A percentile compares a stretch with the other conserved stretches of the same genome.
Evolutionary conservation across 2,329 filamentous ascomycete species (phyloP).

Genomic region (Fusarium proliferatum): DNA sequence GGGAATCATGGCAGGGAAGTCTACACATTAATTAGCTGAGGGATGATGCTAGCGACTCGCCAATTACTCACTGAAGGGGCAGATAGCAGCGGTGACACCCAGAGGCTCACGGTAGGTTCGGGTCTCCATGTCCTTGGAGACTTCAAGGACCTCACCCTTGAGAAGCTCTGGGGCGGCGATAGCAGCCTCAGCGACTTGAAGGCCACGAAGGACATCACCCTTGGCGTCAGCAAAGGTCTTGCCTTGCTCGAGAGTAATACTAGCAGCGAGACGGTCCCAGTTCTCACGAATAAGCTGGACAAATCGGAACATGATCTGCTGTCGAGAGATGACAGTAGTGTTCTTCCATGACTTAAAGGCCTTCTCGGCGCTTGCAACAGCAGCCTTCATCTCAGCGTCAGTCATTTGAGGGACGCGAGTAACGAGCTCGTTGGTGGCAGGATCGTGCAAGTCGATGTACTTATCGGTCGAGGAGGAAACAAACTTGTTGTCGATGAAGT

Average conservation of each 20-base stretch:
- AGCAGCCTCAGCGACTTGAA: slow-evolving; percentile 87
- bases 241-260: slow-evolving; percentile 88
- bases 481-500: slow-evolving; percentile 86
- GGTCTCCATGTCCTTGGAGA: slow-evolving; percentile 91
- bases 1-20: slow-evolving; percentile 93
- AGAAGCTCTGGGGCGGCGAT: slow-evolving; percentile 84
- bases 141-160: slow-evolving; percentile 85
- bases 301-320: slow-evolving; percentile 91
- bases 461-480: slow-evolving; percentile 72
- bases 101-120: slow-evolving; percentile 83
- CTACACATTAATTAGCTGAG: slow-evolving; percentile 53
- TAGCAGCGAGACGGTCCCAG: slow-evolving; percentile 85
- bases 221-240: slow-evolving; percentile 88
- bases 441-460: slow-evolving; percentile 85
- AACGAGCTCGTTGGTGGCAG: slow-evolving; percentile 86
- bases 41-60: not conserved
- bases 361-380: slow-evolving; percentile 78
- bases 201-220: slow-evolving; percentile 82
- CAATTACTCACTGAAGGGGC: slow-evolving; percentile 79
- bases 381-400: slow-evolving; percentile 78
- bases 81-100: slow-evolving; percentile 85
- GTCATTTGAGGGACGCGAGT: slow-evolving; percentile 87
- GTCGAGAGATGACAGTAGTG: slow-evolving; percentile 77
- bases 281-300: slow-evolving; percentile 83
- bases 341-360: slow-evolving; percentile 80